Evolutionary conservation across 306 rosid genomes (phyloP), one percentile per base, ranked within the genome.

Genomic region (Betula pendula): DNA sequence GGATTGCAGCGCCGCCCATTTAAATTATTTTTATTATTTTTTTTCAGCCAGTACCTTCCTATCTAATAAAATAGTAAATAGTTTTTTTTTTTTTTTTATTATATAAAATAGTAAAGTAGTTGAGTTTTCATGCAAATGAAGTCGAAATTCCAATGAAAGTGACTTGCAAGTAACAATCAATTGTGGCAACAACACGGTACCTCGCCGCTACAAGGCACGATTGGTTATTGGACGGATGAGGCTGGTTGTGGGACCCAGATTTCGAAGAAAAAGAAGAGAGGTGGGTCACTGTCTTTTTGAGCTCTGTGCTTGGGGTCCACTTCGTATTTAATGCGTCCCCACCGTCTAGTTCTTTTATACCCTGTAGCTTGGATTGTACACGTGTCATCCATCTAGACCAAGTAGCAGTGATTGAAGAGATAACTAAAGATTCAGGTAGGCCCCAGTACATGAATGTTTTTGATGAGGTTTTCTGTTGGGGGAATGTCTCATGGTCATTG

Each of bases 391-490:
- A 22, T 8, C 10, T 27, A 9, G 70, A 25, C 2, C 1, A 17
- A 16, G 25, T 35, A 33, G 22, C 20, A 65, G 70, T 7, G 70
- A 19, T 22, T 9, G 25, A 35, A 16, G 13, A 17, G 70, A 65
- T 4, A 65, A 65, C 70, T 65, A 8, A 9, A 65, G 70, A 65
- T 35, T 65, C 70, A 65, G 47, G 43, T 65, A 17, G 25, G 70
- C 47, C 70, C 25, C 70, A 19, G 6, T 65, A 35, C 5, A 35
- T 65, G 45, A 15, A 65, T 65, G 70, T 29, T n/a, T n/a, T n/a
- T n/a, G n/a, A n/a, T n/a, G n/a, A n/a, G n/a, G n/a, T n/a, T n/a
- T n/a, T n/a, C n/a, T n/a, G n/a, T n/a, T n/a, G n/a, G n/a, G n/a
- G n/a, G n/a, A n/a, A n/a, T n/a, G n/a, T n/a, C n/a, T n/a, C n/a